phyloP scores from a whole-genome alignment of 2,329 filamentous ascomycete genomes.

The Beauveria sp. region DNA sequence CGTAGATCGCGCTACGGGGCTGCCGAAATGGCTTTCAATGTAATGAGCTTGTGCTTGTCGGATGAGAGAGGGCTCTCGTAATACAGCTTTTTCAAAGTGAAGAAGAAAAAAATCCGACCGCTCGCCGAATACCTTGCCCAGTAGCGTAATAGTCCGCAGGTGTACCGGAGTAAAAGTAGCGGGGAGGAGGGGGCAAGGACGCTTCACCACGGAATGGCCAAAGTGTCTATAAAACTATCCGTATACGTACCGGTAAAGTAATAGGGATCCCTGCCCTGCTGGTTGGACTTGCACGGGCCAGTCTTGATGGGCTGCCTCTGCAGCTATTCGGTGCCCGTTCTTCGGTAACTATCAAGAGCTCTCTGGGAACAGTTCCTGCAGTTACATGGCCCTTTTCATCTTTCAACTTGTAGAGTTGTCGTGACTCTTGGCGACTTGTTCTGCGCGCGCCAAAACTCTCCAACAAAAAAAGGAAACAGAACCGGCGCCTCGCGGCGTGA shows the following conservation, averaged over 20 bases:
- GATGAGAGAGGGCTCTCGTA: not conserved
- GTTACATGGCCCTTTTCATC: not conserved
- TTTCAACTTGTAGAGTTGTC: not conserved
- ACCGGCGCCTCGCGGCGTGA: too few species aligned
- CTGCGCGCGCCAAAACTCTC: too few species aligned
- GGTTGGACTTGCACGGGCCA: not conserved
- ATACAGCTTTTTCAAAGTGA: too few species aligned
- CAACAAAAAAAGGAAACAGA: too few species aligned
- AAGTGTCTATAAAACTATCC: not conserved
- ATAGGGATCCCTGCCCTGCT: not conserved
- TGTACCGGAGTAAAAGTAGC: too few species aligned
- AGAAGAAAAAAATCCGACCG: not conserved
- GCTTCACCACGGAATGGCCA: not conserved
- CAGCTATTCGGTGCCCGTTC: not conserved
- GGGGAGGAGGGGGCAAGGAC: not conserved
- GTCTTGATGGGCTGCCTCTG: not conserved
- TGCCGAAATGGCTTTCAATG: not conserved
- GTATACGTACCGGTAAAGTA: too few species aligned
- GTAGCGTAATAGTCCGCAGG: not conserved
- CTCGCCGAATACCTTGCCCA: too few species aligned
- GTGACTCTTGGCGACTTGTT: too few species aligned
- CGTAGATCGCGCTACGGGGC: conserved; percentile 5
- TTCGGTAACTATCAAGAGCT: too few species aligned
- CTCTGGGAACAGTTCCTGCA: too few species aligned
- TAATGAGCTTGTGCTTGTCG: too few species aligned